Evolutionary conservation across 2,329 filamentous ascomycete genomes (phyloP), one percentile per base, ranked within the genome.

Genomic region (Verticillium tricorpus): DNA sequence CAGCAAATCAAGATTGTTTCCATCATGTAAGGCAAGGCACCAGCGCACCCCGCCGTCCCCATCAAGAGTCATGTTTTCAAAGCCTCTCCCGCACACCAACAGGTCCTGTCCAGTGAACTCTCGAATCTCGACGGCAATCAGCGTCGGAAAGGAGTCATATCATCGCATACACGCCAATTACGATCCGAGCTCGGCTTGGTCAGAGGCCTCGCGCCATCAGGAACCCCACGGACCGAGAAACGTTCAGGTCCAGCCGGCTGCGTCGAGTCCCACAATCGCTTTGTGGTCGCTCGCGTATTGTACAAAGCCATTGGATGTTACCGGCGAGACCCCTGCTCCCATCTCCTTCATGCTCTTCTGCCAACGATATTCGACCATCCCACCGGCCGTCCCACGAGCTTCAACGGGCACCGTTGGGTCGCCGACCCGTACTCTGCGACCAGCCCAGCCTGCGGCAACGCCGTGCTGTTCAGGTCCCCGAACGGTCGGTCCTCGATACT

Each of bases 241-340:
- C 11, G 45, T n/a, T 7, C 45, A 50, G 12, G 45, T 50, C 28
- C 17, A 19, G 55, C 55, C 56, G 22, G 37, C 57, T 25, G 15
- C 39, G 25, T 39, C 25, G 34, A 57, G 61, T 64, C 57, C 57
- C 34, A 64, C 64, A 55, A 56, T 39, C 37, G 25, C 12, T 55
- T 58, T 61, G 63, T 65, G 59, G 39, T n/a, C 57, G 17, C 58
- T 65, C 64, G 64, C 64, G 45, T 65, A 65, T 22, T 12, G 32
- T 45, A 60, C 6, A 57, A 59, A 59, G 28, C 15, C 61, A 65
- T 65, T 65, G 64, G 64, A 19, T 45, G 32, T 25, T 59, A 55
- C 57, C 59, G 45, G 37, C 58, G 56, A 61, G 34, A 62, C 62
- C 57, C 52, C 61, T 56, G 40, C 32, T 3, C 37, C 39, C 22